Conservation (phyloP, 148 eudicot genomes). For the Fagopyrum esculentum region DNA sequence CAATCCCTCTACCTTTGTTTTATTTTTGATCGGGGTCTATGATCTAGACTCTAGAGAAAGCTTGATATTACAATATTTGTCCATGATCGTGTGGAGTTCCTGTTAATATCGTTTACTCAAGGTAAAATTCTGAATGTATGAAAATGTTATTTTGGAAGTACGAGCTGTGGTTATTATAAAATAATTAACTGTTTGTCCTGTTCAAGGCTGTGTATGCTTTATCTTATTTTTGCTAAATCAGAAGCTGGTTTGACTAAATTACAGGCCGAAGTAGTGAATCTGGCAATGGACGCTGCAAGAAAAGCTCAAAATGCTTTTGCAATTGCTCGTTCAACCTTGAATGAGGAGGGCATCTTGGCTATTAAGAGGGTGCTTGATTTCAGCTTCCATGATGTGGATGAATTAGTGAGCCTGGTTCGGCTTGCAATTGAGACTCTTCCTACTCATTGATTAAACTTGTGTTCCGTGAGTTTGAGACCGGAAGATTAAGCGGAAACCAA, state of each 20-base stretch:
- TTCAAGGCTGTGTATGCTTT: not conserved
- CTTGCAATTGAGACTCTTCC: conserved; percentile 32
- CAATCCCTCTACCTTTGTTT: not conserved
- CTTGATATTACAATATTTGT: not conserved
- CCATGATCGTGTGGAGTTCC: not conserved
- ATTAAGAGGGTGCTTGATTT: conserved; percentile 40
- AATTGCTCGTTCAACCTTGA: conserved; percentile 25
- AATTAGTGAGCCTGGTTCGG: conserved; percentile 30
- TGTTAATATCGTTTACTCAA: not conserved
- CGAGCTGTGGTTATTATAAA: not conserved
- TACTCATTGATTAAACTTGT: conserved; percentile 13
- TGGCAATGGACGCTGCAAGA: conserved; percentile 43
- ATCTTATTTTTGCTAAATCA: not conserved
- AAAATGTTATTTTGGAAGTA: not conserved
- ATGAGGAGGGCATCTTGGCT: conserved; percentile 25
- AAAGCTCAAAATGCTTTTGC: conserved; percentile 31
- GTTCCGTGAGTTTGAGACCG: not conserved
- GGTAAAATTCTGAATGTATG: not conserved
- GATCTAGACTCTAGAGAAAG: not conserved
- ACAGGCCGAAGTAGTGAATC: conserved; percentile 32
- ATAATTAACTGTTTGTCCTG: not conserved
- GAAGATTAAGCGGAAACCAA: not conserved
- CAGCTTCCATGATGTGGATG: conserved; percentile 45
- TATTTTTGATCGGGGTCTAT: not conserved
- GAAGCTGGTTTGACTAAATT: not conserved